Conservation (phyloP, 179 eudicot species). For the Amaranthus tricolor region DNA sequence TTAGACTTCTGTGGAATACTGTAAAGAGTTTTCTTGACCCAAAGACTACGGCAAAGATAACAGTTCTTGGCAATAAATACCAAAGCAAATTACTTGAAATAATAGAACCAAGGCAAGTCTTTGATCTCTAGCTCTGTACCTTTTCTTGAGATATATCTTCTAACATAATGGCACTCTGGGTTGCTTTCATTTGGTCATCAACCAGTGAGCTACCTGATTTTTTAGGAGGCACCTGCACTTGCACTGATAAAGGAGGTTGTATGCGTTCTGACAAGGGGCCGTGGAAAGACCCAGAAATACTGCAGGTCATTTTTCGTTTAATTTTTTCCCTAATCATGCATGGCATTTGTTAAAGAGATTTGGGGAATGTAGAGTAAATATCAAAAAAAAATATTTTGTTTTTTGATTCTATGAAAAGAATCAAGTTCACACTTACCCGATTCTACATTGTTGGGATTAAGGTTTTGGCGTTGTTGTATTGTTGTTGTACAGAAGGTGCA, state of each 20-base stretch:
- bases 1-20: conserved; percentile 91
- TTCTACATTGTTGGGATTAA: too few species aligned
- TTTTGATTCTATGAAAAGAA: too few species aligned
- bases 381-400: too few species aligned
- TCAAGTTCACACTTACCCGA: too few species aligned
- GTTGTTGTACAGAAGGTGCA: conserved; percentile 31
- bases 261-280: conserved; percentile 48
- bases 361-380: too few species aligned
- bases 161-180: neutral
- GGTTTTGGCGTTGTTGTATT: neutral
- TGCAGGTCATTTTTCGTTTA: conserved; percentile 20
- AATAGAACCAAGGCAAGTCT: conserved; percentile 73
- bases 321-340: too few species aligned
- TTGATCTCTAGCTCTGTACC: neutral
- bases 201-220: conserved; percentile 41
- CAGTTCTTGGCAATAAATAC: conserved; percentile 86
- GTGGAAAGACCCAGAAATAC: conserved; percentile 42
- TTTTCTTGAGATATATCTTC: neutral
- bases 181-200: neutral
- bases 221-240: conserved; percentile 43
- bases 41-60: conserved; percentile 89
- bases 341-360: too few species aligned
- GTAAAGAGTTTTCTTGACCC: conserved; percentile 94
- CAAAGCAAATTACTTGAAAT: conserved; percentile 93
- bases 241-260: conserved; percentile 44